Evolutionary conservation across 495 filamentous ascomycete species (phyloP).

Genomic region (Aspergillus diversus): DNA sequence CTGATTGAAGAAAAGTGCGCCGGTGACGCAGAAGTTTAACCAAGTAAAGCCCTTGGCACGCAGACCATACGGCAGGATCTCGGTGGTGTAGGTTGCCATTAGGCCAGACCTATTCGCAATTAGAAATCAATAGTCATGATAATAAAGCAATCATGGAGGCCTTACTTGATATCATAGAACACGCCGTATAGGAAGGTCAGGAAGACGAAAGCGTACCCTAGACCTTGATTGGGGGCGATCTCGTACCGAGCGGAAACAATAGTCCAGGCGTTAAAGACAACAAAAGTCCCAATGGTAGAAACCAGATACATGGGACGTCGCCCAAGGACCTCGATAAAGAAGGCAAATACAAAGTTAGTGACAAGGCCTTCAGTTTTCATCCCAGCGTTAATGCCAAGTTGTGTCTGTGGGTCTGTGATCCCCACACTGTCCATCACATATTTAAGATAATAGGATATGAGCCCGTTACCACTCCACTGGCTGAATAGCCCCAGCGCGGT

Average conservation of each 20-base stretch:
- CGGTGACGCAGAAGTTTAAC: not conserved
- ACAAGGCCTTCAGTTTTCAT: not conserved
- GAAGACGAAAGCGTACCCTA: not conserved
- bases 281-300: not conserved
- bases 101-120: not conserved
- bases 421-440: not conserved
- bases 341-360: slow-evolving; percentile 1
- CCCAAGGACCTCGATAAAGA: not conserved
- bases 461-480: slow-evolving; percentile 3
- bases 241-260: not conserved
- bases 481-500: not conserved
- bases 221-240: not conserved
- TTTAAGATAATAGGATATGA: slow-evolving; percentile 1
- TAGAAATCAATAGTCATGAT: no score
- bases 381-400: not conserved
- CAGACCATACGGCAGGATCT: not conserved
- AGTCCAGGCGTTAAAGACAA: slow-evolving; percentile 2
- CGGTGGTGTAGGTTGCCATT: not conserved
- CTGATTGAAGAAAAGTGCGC: not conserved
- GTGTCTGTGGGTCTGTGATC: not conserved
- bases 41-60: not conserved
- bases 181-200: slow-evolving; percentile 1
- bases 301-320: not conserved
- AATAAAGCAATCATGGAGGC: not conserved
- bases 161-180: slow-evolving; percentile 4